Evolutionary conservation across 2,329 filamentous ascomycete genomes (phyloP).

Genomic region (Colletotrichum cordylinicola): DNA sequence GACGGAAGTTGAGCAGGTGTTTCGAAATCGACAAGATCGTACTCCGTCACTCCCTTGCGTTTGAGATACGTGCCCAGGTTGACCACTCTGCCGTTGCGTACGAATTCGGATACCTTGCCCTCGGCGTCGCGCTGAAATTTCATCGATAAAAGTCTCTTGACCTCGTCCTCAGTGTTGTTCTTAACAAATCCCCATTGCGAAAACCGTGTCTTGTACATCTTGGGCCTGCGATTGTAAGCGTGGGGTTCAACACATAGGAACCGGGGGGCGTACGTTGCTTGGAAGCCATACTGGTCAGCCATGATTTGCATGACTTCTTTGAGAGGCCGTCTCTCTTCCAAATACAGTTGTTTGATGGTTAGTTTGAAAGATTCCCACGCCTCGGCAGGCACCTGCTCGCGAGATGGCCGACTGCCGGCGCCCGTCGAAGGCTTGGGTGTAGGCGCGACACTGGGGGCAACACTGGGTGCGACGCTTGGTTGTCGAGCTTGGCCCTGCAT

Average conservation of each 20-base stretch:
- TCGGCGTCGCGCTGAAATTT: slow-evolving; percentile 59
- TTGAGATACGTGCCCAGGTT: slow-evolving; percentile 58
- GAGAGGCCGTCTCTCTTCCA: slow-evolving; percentile 55
- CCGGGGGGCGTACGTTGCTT: slow-evolving; percentile 48
- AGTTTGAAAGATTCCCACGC: slow-evolving; percentile 54
- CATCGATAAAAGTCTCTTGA: slow-evolving; percentile 55
- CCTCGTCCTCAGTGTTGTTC: slow-evolving; percentile 60
- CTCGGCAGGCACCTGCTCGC: slow-evolving; percentile 50
- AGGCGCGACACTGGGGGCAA: slow-evolving; percentile 22
- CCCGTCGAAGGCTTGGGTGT: slow-evolving; percentile 34
- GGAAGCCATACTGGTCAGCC: slow-evolving; percentile 53
- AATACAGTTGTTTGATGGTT: slow-evolving; percentile 50
- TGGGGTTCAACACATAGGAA: background rate
- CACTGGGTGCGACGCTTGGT: background rate
- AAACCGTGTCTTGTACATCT: slow-evolving; percentile 63
- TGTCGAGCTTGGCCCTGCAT: slow-evolving; percentile 13
- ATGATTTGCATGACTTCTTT: slow-evolving; percentile 59
- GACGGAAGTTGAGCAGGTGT: slow-evolving; percentile 46
- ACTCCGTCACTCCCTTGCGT: slow-evolving; percentile 58
- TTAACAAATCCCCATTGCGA: slow-evolving; percentile 62
- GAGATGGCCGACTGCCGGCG: slow-evolving; percentile 39
- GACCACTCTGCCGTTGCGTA: slow-evolving; percentile 57
- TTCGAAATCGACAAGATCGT: slow-evolving; percentile 55
- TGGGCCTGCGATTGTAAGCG: slow-evolving; percentile 42
- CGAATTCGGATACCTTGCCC: slow-evolving; percentile 58